Percentiles rank a stretch among this genome's conserved stretches.
These are phyloP conservation scores for Xenosphaeropsis pyriputrescens DNA, from an alignment of 2,329 filamentous ascomycete species.

Conservation along the genomic window DNA sequence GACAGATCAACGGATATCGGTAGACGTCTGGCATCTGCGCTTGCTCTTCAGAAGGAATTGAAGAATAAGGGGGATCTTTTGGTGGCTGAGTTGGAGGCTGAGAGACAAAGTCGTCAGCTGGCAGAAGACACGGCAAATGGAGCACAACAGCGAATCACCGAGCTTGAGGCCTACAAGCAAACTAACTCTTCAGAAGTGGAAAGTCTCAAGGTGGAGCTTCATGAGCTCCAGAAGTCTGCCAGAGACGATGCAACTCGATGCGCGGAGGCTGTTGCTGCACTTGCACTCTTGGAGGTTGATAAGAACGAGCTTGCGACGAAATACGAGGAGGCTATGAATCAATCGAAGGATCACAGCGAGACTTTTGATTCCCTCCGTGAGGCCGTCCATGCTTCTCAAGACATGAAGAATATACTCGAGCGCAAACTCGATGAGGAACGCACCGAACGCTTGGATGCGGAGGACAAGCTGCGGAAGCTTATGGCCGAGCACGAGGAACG, in stretches of 20 bases:
- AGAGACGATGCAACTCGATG: slow-evolving; percentile 69
- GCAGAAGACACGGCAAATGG: slow-evolving; percentile 80
- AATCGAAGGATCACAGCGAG: slow-evolving; percentile 51
- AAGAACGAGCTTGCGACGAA: slow-evolving; percentile 62
- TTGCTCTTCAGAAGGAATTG: slow-evolving; percentile 70
- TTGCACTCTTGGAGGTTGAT: slow-evolving; percentile 70
- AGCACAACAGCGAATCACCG: slow-evolving; percentile 67
- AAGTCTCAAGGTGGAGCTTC: slow-evolving; percentile 70
- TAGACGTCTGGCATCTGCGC: slow-evolving; percentile 66
- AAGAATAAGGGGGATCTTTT: slow-evolving; percentile 59
- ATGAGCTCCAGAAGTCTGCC: slow-evolving; percentile 61
- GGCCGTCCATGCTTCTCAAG: slow-evolving; percentile 65
- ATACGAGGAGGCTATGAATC: slow-evolving; percentile 51
- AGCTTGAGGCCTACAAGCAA: slow-evolving; percentile 74
- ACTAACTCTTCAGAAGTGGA: slow-evolving; percentile 76
- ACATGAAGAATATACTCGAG: slow-evolving; percentile 65
- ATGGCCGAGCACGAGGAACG: slow-evolving; percentile 72
- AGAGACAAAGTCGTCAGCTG: slow-evolving; percentile 65
- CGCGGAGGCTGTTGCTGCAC: slow-evolving; percentile 59
- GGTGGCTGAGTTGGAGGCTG: slow-evolving; percentile 59
- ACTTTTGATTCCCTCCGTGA: slow-evolving; percentile 63
- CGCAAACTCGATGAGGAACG: slow-evolving; percentile 75
- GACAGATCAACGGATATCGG: slow-evolving; percentile 63
- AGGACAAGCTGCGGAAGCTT: slow-evolving; percentile 62
- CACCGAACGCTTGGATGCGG: slow-evolving; percentile 55